Conservation (phyloP, 2,329 filamentous ascomycete genomes). For the Metarhizium album region DNA sequence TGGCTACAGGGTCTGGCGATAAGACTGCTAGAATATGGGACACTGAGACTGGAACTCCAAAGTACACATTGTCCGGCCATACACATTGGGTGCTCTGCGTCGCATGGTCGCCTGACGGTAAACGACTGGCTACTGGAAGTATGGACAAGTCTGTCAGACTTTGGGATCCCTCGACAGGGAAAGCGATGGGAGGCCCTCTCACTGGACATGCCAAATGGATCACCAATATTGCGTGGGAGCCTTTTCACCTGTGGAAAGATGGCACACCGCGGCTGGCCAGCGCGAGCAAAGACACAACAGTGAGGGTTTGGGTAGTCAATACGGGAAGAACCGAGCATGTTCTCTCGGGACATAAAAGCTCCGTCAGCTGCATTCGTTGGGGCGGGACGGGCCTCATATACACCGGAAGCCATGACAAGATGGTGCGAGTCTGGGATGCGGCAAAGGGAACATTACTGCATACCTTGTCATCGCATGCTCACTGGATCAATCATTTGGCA, state of each 20-base stretch:
- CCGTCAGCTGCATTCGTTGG: constrained; percentile 87
- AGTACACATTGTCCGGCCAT: constrained; percentile 78
- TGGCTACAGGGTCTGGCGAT: constrained; percentile 86
- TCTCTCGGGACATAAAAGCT: constrained; percentile 78
- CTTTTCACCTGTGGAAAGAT: constrained; percentile 70
- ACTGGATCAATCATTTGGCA: constrained; percentile 93
- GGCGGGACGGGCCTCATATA: constrained; percentile 81
- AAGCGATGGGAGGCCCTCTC: constrained; percentile 51
- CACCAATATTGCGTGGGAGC: constrained; percentile 82
- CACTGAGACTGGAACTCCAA: constrained; percentile 82
- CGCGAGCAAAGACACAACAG: constrained; percentile 79
- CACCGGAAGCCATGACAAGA: constrained; percentile 83
- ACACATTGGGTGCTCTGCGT: constrained; percentile 84
- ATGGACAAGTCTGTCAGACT: constrained; percentile 89
- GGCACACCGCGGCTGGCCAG: constrained; percentile 74
- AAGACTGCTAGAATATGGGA: constrained; percentile 91
- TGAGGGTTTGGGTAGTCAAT: constrained; percentile 77
- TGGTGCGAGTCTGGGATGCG: constrained; percentile 81
- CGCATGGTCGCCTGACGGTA: constrained; percentile 75
- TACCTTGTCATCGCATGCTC: constrained; percentile 71
- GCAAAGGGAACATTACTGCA: constrained; percentile 69
- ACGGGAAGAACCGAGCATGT: constrained; percentile 70
- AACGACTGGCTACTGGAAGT: constrained; percentile 73
- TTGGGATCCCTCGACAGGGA: constrained; percentile 78
- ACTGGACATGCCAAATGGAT: constrained; percentile 88